These are phyloP conservation scores for Isatis tinctoria DNA, from an alignment of 345 rosid species.

Conservation along the genomic window DNA sequence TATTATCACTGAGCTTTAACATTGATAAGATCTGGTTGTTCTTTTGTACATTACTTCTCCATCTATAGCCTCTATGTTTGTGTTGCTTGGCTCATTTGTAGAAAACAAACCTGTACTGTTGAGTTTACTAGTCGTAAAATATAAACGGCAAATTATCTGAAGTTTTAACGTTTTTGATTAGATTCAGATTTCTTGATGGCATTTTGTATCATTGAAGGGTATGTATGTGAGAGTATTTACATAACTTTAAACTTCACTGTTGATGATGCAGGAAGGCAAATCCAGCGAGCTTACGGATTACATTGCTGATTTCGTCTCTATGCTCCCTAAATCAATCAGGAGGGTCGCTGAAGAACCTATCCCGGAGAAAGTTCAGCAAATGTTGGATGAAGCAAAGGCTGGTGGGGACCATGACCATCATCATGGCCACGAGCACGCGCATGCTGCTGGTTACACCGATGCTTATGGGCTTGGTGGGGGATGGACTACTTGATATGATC, in stretches of 20 bases:
- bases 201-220: not conserved
- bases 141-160: not conserved
- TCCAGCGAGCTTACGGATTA: constrained; percentile 58
- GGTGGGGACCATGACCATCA: constrained; percentile 37
- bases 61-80: not conserved
- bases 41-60: not conserved
- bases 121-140: not conserved
- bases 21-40: not conserved
- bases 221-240: not conserved
- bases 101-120: not conserved
- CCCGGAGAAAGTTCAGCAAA: constrained; percentile 38
- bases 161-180: not conserved
- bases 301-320: constrained; percentile 51
- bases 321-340: constrained; percentile 55
- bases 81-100: not conserved
- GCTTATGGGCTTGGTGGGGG: constrained; percentile 48
- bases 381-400: constrained; percentile 53
- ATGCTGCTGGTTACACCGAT: constrained; percentile 31
- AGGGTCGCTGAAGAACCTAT: constrained; percentile 46
- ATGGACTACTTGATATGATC: constrained; percentile 38
- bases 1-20: not conserved
- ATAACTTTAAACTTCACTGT: not conserved
- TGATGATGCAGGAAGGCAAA: constrained; percentile 50
- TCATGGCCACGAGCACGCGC: constrained; percentile 29
- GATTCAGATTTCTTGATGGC: not conserved